Percentiles rank a stretch among this genome's conserved stretches.
Conservation (phyloP, 257 asterid genomes). For the Solanum clarkiae region DNA sequence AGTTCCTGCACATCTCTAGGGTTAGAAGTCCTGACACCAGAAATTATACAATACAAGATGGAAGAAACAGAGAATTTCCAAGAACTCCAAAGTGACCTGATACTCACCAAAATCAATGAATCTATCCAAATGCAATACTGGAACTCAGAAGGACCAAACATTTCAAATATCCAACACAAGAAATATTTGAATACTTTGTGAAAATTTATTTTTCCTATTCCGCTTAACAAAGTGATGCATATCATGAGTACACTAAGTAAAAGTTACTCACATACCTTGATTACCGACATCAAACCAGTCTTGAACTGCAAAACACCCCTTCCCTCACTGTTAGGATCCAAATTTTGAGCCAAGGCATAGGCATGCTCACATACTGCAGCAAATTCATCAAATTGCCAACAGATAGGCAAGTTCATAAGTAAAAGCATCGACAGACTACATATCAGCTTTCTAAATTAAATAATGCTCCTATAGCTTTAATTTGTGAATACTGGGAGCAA, state of each 20-base stretch:
- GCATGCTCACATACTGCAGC: conserved; percentile 96
- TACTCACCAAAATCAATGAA: not conserved
- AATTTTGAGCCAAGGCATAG: conserved; percentile 88
- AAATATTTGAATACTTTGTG: not conserved
- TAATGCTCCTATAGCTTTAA: no score
- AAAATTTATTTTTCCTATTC: not conserved
- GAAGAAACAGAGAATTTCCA: not conserved
- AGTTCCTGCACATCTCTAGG: not conserved
- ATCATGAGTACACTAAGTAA: not conserved
- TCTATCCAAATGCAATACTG: not conserved
- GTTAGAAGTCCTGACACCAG: not conserved
- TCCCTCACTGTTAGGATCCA: conserved; percentile 98
- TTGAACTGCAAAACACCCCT: conserved; percentile 98
- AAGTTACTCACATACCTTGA: conserved; percentile 54
- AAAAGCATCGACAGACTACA: not conserved
- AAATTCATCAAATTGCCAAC: not conserved
- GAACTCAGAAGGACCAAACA: not conserved
- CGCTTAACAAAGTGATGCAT: not conserved
- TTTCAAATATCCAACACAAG: not conserved
- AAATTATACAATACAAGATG: not conserved
- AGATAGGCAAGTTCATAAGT: not conserved
- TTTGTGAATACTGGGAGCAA: no score
- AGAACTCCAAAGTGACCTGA: not conserved
- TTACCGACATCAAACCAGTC: conserved; percentile 96
- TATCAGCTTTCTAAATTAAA: not conserved